Base-by-base conservation (phyloP, 768 basidiomycete species). In the Mycena rebaudengoi region DNA sequence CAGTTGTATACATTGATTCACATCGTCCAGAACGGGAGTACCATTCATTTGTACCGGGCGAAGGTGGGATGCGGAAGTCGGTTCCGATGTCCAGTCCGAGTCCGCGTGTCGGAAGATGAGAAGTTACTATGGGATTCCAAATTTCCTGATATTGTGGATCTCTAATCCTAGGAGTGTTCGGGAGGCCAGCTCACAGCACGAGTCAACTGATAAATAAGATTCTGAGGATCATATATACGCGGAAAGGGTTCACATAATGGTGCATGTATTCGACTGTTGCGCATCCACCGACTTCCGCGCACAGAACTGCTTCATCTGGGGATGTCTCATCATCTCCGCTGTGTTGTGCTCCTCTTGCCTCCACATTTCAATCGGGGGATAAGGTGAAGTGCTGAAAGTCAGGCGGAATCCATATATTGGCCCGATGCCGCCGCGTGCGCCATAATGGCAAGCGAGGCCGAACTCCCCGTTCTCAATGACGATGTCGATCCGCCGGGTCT, bases 401-500 rank as follows among this genome's bases (percentile, higher is more conserved):
- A 54, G 39, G 29, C 52, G 52, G 4, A 54, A 14, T n/a, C 39
- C 40, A 43, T 41, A 54, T 51, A 33, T 51, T 20, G 45, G 45
- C 25, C 21, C 29, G 33, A 12, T 30, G 8, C 32, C 32, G 7
- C 35, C 7, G 37, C 23, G 51, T 18, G 4, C 18, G 7, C 7
- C 39, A 43, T 30, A 46, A 29, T 48, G 3, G 4, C 56, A 48
- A 0, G 35, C 14, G 2, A 59, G 46, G 35, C n/a, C 2, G 39
- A 59, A 50, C 28, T 59, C 57, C n/a, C 57, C 57, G 28, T 16
- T 39, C 37, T 59, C 57, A 10, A 59, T 40, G 57, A 49, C 8
- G 35, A 59, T 16, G 18, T n/a, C 26, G 20, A 59, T 50, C 18
- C n/a, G 35, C 37, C 57, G 8, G 18, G 28, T 13, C 14, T 59